Evolutionary conservation across 2,329 filamentous ascomycete genomes (phyloP), one percentile per base, ranked within the genome.

Genomic region (Ramularia collo-cygni): DNA sequence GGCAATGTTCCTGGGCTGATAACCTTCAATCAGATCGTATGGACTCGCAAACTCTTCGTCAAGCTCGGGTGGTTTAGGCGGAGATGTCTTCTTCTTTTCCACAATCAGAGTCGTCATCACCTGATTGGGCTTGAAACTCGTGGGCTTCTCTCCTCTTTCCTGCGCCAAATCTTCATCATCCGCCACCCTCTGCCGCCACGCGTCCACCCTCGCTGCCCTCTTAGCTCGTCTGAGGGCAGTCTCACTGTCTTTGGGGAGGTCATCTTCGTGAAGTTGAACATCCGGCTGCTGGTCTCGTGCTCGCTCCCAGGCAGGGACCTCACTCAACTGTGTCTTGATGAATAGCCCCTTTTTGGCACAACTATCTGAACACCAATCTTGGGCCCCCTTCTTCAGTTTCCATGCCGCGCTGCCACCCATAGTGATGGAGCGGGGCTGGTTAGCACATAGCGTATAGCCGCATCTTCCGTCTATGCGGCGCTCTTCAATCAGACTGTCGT

Each of bases 401-500:
- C 78, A 76, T 12, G 78, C 80, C 1, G 72, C 74, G 8, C 69
- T 66, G 12, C 71, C 66, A 37, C 75, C 70, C 21, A 71, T 70
- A 21, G 43, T 51, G 16, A 45, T 38, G 15, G 42, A 40, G 3
- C 73, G 69, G 28, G 79, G 79, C n/a, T 77, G 71, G 12, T 72
- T 73, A 1, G 77, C 66, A 62, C 92, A 98, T 18, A 96, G 72
- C 0, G 76, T 71, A 60, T 95, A 96, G 1, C 88, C 92, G 65
- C 92, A 98, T 14, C 77, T 72, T 30, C 75, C 77, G 53, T 85
- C 81, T 50, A 86, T 83, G 61, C 94, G 93, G 55, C 92, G 84
- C 69, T 98, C 92, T 49, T 83, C 76, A 44, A 95, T 80, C 35
- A 96, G 70, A 49, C 85, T 83, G 58, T 95, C 87, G 67, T 93